Evolutionary conservation across 148 eudicot species (phyloP).

Genomic region (Simmondsia chinensis): DNA sequence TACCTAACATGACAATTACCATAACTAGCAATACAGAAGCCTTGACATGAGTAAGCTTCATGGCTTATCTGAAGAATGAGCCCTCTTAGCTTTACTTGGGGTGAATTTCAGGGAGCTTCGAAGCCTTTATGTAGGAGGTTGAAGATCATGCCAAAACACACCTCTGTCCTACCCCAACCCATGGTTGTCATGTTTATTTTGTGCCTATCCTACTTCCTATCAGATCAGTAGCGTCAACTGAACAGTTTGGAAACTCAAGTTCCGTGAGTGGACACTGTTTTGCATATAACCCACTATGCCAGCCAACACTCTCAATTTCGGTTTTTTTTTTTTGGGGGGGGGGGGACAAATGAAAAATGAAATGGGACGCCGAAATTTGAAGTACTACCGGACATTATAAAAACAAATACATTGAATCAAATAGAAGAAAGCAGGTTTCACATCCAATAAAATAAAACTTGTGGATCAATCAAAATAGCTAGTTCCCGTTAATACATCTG

Average conservation of each 20-base stretch:
- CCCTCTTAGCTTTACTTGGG: background rate
- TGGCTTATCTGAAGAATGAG: conserved; percentile 9
- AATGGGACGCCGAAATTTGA: too few relatives aligned
- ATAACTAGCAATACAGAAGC: conserved; percentile 14
- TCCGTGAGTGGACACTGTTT: conserved; percentile 21
- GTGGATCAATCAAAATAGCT: too few relatives aligned
- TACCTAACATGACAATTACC: conserved; percentile 17
- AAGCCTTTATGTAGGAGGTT: conserved; percentile 11
- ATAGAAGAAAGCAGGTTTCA: too few relatives aligned
- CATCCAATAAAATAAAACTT: too few relatives aligned
- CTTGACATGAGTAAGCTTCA: conserved; percentile 22
- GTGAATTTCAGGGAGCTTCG: background rate
- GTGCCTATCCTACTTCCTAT: conserved; percentile 9
- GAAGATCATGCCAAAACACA: conserved; percentile 20
- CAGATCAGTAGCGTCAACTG: conserved; percentile 6
- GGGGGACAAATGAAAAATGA: too few relatives aligned
- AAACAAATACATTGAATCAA: too few relatives aligned
- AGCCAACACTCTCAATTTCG: background rate
- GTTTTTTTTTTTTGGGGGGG: too few relatives aligned
- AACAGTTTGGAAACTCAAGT: conserved; percentile 31
- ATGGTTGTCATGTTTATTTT: conserved; percentile 22
- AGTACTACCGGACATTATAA: too few relatives aligned
- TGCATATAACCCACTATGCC: background rate
- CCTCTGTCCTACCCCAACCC: conserved; percentile 33
- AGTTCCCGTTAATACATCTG: too few relatives aligned